Percentiles rank a stretch among this genome's conserved stretches.
Evolutionary conservation across 805 yeast genomes (phyloP).

Genomic region (Saccharomycopsis oosterbeekiorum): DNA sequence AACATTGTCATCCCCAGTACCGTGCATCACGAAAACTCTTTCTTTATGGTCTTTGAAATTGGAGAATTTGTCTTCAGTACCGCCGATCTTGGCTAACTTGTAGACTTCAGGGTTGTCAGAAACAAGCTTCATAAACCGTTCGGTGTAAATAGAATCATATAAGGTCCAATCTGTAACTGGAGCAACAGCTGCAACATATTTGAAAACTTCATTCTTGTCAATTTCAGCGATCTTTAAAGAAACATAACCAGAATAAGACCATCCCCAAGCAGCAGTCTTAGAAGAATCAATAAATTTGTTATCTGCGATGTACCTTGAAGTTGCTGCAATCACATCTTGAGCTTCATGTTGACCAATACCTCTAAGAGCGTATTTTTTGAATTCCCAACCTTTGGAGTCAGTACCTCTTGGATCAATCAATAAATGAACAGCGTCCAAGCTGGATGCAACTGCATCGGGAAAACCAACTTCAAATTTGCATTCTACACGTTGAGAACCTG

Average conservation of each 20-base stretch:
- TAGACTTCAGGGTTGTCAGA: constrained; percentile 58
- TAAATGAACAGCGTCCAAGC: constrained; percentile 49
- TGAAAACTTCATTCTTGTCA: constrained; percentile 67
- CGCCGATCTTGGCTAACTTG: constrained; percentile 38
- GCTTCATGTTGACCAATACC: constrained; percentile 72
- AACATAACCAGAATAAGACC: constrained; percentile 96
- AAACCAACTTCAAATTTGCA: constrained; percentile 41
- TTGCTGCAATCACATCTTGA: constrained; percentile 47
- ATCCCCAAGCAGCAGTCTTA: constrained; percentile 87
- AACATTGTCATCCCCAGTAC: constrained; percentile 96
- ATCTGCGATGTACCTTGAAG: constrained; percentile 39
- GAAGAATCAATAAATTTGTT: constrained; percentile 50
- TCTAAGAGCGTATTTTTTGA: constrained; percentile 43
- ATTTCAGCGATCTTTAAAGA: constrained; percentile 82
- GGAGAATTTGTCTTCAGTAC: constrained; percentile 21
- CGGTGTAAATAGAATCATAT: constrained; percentile 91
- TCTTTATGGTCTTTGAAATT: constrained; percentile 40
- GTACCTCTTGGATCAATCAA: constrained; percentile 77
- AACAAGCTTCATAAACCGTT: constrained; percentile 87
- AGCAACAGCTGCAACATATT: constrained; percentile 91
- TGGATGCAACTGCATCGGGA: constrained; percentile 49
- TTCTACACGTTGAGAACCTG: constrained; percentile 57
- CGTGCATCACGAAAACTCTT: constrained; percentile 85
- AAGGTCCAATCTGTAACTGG: constrained; percentile 94
- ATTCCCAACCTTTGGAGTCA: constrained; percentile 67